phyloP scores from a whole-genome alignment of 306 rosid genomes.

The Cyclanthera cordifolia region DNA sequence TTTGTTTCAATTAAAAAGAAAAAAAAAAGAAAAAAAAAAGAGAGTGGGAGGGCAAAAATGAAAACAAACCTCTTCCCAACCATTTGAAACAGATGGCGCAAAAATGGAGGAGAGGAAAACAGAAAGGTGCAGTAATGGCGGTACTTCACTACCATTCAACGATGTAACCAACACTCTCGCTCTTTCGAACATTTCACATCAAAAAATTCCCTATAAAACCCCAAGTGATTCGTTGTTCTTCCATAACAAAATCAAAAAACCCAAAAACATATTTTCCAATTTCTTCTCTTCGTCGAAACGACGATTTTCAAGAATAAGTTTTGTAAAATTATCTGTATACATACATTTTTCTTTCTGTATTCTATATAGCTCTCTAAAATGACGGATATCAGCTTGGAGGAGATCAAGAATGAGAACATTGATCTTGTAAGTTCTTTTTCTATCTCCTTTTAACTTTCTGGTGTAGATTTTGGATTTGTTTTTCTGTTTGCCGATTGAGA shows the following conservation, averaged over 20 bases:
- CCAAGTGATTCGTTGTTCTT: not conserved
- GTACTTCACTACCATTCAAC: not conserved
- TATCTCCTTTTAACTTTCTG: no score
- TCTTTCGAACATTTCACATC: not conserved
- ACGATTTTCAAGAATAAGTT: no score
- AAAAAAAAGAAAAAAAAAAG: no score
- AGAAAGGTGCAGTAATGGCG: conserved; percentile 3
- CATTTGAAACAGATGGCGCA: not conserved
- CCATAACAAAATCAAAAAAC: conserved; percentile 1
- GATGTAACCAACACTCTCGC: not conserved
- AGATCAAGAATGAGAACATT: conserved; percentile 61
- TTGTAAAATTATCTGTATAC: no score
- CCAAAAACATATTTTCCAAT: not conserved
- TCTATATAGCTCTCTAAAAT: not conserved
- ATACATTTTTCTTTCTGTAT: no score
- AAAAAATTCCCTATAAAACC: not conserved
- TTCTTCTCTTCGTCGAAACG: no score
- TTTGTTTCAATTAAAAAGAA: no score
- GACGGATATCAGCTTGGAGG: conserved; percentile 33
- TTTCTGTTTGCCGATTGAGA: no score
- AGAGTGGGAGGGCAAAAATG: no score
- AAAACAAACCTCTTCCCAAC: no score
- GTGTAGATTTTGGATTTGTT: no score
- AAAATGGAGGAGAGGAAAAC: not conserved
- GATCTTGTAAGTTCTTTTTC: conserved; percentile 45